phyloP scores from a whole-genome alignment of 2,329 filamentous ascomycete species.

The Leptographium radiaticola region DNA sequence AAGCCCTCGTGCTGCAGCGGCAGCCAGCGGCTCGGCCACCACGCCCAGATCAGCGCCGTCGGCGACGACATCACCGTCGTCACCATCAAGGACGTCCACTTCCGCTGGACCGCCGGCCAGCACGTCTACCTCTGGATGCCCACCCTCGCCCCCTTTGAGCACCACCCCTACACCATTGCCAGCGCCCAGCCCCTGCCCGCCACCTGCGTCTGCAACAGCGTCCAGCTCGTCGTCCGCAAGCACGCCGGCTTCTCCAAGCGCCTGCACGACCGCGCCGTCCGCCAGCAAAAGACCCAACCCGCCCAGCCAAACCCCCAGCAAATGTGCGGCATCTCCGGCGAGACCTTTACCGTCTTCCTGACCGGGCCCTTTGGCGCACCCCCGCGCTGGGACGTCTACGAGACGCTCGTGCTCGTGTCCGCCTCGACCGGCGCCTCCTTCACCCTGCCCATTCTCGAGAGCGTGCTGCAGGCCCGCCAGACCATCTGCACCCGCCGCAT shows the following conservation, averaged over 20 bases:
- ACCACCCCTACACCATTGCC: conserved; percentile 51
- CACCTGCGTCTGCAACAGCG: conserved; percentile 43
- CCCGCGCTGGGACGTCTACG: conserved; percentile 43
- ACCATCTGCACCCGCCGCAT: conserved; percentile 37
- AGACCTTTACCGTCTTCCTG: conserved; percentile 32
- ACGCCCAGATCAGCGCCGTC: conserved; percentile 32
- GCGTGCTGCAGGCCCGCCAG: conserved; percentile 27
- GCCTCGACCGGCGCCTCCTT: conserved; percentile 52
- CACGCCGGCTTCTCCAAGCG: conserved; percentile 45
- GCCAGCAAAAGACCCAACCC: conserved; percentile 17
- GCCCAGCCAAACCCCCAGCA: conserved; percentile 8
- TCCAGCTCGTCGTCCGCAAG: conserved; percentile 43
- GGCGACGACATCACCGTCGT: conserved; percentile 41
- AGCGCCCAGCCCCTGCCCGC: conserved; percentile 36
- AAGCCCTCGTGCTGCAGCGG: conserved; percentile 31
- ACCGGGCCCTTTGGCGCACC: conserved; percentile 43
- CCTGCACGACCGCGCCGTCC: conserved; percentile 32
- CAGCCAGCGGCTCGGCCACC: conserved; percentile 37
- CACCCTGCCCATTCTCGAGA: conserved; percentile 45
- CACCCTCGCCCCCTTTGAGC: conserved; percentile 37
- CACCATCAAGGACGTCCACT: conserved; percentile 46
- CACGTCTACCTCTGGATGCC: conserved; percentile 50
- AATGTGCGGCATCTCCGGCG: neutral
- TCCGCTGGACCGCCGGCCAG: conserved; percentile 45
- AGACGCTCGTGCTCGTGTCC: conserved; percentile 45